Evolutionary conservation across 768 basidiomycete genomes (phyloP), one percentile per base, ranked within the genome.

Genomic region (Scleroderma bovista): DNA sequence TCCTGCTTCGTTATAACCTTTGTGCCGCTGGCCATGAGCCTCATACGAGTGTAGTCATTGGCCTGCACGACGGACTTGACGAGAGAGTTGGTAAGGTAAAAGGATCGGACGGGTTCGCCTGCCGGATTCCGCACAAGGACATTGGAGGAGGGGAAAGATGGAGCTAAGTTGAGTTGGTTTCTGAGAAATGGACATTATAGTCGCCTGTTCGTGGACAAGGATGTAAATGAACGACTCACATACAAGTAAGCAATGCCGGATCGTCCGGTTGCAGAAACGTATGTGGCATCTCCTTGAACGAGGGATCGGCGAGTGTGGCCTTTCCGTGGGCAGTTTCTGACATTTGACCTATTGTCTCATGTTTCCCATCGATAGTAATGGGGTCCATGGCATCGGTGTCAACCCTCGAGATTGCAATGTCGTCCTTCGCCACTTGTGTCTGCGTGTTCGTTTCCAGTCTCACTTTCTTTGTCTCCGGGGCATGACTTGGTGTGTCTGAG

Each of bases 1-100:
- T 95, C 94, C 65, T 98, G 94, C 61, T 91, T 88, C 6, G 83
- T 80, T 67, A 98, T 88, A 12, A 93, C 83, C 66, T 96, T 95
- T 36, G 93, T 93, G 17, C 96, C 96, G n/a, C 89, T 87, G 13
- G 88, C 83, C 59, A 93, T 84, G 46, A 99, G 80, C 2, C 96
- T 83, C 48, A 97, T 76, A 23, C 85, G 83, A 24, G 79, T 78
- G 64, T 86, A 94, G 62, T 91, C 84, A 63, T 98, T 99, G 62
- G 84, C 72, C 46, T 73, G 60, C 50, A 97, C 77, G 52, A 98
- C 74, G n/a, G 74, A 68, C 67, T 88, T 91, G 62, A 95, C 86
- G 57, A 88, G 72, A 57, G 84, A 79, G 61, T 94, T 96, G 49
- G 86, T 83, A 51, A 98, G 73, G 74, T 97, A 98, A 42, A 98